These are phyloP conservation scores for Xylaria multiplex DNA, from an alignment of 2,329 filamentous ascomycete species.

Conservation along the genomic window DNA sequence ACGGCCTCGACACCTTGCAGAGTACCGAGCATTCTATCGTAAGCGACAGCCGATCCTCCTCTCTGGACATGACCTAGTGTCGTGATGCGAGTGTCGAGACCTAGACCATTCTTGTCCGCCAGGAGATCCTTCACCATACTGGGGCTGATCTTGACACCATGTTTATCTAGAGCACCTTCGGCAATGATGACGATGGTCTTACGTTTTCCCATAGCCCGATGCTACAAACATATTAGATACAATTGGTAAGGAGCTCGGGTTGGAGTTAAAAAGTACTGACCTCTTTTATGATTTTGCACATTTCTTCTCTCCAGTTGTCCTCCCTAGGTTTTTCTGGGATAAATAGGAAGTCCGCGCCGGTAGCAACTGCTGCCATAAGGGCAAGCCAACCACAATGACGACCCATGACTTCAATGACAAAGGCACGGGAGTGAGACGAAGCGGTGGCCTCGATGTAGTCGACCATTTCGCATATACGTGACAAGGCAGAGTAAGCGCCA, in stretches of 20 bases:
- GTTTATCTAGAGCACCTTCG: conserved; percentile 87
- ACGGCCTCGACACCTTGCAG: conserved; percentile 95
- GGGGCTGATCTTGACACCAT: conserved; percentile 85
- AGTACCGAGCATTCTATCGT: conserved; percentile 92
- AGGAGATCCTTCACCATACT: conserved; percentile 87
- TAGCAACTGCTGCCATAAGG: conserved; percentile 93
- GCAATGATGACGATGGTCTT: conserved; percentile 99
- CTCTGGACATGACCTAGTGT: conserved; percentile 97
- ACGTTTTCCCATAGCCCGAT: conserved; percentile 88
- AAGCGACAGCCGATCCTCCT: conserved; percentile 90
- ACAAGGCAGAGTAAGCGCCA: conserved; percentile 92
- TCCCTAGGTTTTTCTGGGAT: conserved; percentile 92
- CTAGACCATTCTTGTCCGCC: conserved; percentile 78
- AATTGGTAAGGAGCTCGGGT: not conserved
- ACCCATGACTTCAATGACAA: conserved; percentile 99
- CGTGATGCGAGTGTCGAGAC: conserved; percentile 91
- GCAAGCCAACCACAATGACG: conserved; percentile 98
- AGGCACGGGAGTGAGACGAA: conserved; percentile 91
- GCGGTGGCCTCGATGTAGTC: conserved; percentile 98
- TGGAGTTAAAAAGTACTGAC: conserved; percentile 54
- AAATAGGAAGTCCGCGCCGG: conserved; percentile 95
- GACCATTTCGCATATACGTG: conserved; percentile 93
- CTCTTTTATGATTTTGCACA: conserved; percentile 80
- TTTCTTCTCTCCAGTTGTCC: conserved; percentile 88
- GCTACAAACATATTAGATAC: conserved; percentile 60